phyloP scores from a whole-genome alignment of 2,329 filamentous ascomycete species.

The Botrytis pseudocinerea region DNA sequence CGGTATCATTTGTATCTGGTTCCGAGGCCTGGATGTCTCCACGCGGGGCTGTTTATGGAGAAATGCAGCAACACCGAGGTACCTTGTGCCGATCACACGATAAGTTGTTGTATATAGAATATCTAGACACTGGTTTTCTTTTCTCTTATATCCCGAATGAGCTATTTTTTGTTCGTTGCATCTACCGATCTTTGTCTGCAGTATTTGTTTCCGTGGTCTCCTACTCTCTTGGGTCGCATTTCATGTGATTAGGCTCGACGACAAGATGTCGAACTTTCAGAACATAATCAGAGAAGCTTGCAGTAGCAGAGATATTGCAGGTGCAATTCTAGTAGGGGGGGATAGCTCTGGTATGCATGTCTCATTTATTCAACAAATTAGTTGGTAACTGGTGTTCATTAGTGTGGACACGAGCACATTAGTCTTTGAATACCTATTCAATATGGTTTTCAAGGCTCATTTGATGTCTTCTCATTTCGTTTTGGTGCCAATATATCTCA shows the following conservation, averaged over 20 bases:
- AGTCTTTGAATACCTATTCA: not conserved
- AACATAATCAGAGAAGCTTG: constrained; percentile 29
- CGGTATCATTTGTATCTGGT: not conserved
- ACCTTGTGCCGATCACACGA: not conserved
- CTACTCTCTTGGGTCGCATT: not conserved
- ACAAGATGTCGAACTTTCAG: constrained; percentile 31
- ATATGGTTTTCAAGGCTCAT: not conserved
- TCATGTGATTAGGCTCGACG: not conserved
- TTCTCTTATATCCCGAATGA: not conserved
- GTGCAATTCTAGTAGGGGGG: constrained; percentile 29
- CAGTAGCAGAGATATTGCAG: constrained; percentile 30
- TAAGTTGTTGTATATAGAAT: not conserved
- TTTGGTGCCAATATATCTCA: too few relatives aligned
- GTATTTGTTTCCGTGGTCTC: not conserved
- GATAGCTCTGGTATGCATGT: constrained; percentile 29
- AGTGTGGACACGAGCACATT: not conserved
- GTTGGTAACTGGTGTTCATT: not conserved
- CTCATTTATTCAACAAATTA: not conserved
- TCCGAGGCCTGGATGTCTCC: not conserved
- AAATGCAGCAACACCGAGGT: not conserved
- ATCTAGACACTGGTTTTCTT: not conserved
- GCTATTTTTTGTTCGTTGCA: not conserved
- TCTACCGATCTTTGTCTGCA: not conserved
- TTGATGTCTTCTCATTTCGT: not conserved
- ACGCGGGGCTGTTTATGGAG: not conserved